phyloP scores from a whole-genome alignment of 2,329 filamentous ascomycete species.

The Calonectria ilicicola region DNA sequence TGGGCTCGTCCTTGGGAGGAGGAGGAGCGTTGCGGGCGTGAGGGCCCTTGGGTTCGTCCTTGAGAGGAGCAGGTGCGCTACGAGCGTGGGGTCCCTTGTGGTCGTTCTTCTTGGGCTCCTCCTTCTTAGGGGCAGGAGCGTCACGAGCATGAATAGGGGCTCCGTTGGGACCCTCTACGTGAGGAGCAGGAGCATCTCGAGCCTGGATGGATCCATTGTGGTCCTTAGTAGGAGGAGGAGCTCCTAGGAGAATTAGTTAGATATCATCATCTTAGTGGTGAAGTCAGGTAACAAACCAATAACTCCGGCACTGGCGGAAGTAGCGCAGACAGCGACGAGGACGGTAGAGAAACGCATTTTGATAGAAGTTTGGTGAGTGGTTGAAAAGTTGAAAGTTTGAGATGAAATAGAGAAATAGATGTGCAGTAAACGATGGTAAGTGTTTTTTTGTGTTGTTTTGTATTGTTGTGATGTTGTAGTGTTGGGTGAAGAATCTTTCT shows the following conservation, averaged over 20 bases:
- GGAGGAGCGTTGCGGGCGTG: no score
- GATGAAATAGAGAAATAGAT: neutral
- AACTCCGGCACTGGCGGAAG: neutral
- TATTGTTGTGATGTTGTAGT: neutral
- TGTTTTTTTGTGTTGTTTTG: neutral
- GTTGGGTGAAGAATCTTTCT: neutral
- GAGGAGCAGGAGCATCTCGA: no score
- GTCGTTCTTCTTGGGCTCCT: no score
- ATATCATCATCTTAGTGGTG: neutral
- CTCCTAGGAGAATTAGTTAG: neutral
- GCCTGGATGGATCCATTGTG: no score
- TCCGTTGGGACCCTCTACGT: no score
- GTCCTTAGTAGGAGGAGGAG: neutral
- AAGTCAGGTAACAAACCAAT: neutral
- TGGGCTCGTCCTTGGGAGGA: no score
- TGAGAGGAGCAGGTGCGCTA: no score
- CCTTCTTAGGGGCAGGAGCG: no score
- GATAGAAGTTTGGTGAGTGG: neutral
- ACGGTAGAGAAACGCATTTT: conserved; percentile 1
- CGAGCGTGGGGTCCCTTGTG: no score
- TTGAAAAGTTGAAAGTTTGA: neutral
- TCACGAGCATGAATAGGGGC: no score
- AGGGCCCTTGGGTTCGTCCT: no score
- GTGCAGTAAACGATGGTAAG: neutral
- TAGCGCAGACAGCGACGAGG: neutral